Conservation (phyloP, 2,329 filamentous ascomycete genomes). For the Ascosphaera apis region DNA sequence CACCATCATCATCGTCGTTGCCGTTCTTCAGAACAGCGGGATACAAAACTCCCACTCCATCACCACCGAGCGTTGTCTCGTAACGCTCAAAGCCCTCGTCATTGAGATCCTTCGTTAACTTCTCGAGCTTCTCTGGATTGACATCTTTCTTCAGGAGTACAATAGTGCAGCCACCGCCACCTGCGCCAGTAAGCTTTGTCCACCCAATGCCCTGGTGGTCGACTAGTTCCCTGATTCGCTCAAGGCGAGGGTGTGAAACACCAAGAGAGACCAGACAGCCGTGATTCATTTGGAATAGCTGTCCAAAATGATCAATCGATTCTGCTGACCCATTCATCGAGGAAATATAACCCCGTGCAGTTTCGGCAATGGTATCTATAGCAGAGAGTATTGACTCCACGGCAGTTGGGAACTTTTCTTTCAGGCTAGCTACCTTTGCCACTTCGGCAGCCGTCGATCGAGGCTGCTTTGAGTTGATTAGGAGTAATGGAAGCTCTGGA, state of each 20-base stretch:
- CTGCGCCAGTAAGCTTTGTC: constrained; percentile 92
- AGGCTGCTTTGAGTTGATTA: constrained; percentile 72
- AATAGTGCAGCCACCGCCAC: constrained; percentile 88
- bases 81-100: constrained; percentile 63
- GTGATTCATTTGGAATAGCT: constrained; percentile 84
- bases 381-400: constrained; percentile 63
- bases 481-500: constrained; percentile 68
- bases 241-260: constrained; percentile 81
- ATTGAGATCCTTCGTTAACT: constrained; percentile 41
- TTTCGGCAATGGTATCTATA: constrained; percentile 43
- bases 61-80: constrained; percentile 71
- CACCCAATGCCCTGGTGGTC: constrained; percentile 79
- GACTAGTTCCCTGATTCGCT: constrained; percentile 74
- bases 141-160: constrained; percentile 56
- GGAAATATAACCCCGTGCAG: constrained; percentile 31
- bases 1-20: constrained; percentile 53
- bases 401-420: constrained; percentile 47
- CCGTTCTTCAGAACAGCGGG: constrained; percentile 77
- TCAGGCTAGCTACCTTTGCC: constrained; percentile 57
- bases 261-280: constrained; percentile 75
- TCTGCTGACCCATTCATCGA: constrained; percentile 41
- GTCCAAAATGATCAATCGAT: constrained; percentile 51
- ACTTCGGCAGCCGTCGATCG: constrained; percentile 76
- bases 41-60: constrained; percentile 85
- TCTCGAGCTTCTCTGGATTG: constrained; percentile 30